phyloP scores from a whole-genome alignment of 208 protist species.

The Blechomonas ayalai region DNA sequence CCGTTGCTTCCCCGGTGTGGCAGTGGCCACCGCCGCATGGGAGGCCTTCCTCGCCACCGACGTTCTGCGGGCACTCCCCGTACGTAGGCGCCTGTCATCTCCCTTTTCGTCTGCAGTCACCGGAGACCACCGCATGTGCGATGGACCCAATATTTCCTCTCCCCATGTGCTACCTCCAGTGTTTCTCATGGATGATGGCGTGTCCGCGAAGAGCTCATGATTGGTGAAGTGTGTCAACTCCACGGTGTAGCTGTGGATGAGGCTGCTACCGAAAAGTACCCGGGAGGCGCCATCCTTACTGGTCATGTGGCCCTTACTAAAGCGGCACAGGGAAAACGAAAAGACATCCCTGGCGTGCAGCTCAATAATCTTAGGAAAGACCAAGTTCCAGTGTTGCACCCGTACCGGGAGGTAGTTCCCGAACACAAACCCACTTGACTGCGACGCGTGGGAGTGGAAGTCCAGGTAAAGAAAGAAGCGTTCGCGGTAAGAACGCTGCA shows the following conservation, averaged over 20 bases:
- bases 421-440: conserved; percentile 88
- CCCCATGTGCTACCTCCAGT: no score
- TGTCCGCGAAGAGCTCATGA: conserved; percentile 51
- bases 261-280: conserved; percentile 67
- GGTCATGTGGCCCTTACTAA: conserved; percentile 60
- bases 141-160: no score
- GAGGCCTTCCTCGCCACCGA: no score
- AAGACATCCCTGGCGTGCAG: conserved; percentile 68
- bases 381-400: conserved; percentile 84
- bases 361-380: conserved; percentile 69
- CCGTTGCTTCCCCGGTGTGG: no score
- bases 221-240: conserved; percentile 82
- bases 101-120: no score
- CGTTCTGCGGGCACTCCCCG: no score
- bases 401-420: conserved; percentile 74
- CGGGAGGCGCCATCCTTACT: conserved; percentile 77
- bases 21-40: no score
- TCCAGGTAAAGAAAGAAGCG: conserved; percentile 89
- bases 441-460: conserved; percentile 91
- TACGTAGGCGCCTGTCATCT: no score
- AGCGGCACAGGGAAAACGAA: conserved; percentile 66
- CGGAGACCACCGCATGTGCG: neutral
- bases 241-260: conserved; percentile 83
- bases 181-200: conserved; percentile 26
- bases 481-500: conserved; percentile 49